phyloP scores from a whole-genome alignment of 2,329 filamentous ascomycete genomes.

The Cryphonectria nitschkei region DNA sequence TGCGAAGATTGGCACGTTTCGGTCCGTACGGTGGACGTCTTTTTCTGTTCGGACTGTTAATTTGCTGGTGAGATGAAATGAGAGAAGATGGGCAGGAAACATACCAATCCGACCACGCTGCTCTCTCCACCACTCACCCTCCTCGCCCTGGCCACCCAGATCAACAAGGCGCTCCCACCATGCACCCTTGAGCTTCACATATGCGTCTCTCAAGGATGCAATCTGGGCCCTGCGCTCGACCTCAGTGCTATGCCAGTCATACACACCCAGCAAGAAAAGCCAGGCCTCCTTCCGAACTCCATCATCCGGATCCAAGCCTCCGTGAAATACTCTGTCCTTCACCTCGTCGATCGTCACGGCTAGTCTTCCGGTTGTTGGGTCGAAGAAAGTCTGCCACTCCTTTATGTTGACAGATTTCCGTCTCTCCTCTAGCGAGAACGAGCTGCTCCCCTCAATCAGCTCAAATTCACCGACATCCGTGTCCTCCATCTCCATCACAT shows the following conservation, averaged over 20 bases:
- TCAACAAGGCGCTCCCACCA: slow-evolving; percentile 97
- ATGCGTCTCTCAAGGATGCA: slow-evolving; percentile 88
- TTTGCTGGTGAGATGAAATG: background rate
- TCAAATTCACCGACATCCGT: slow-evolving; percentile 97
- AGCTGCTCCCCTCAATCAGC: slow-evolving; percentile 79
- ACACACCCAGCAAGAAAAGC: slow-evolving; percentile 89
- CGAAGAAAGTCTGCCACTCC: slow-evolving; percentile 94
- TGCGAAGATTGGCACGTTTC: slow-evolving; percentile 90
- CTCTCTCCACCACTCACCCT: slow-evolving; percentile 96
- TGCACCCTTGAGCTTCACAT: slow-evolving; percentile 87
- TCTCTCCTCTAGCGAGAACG: slow-evolving; percentile 74
- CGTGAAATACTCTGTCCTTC: slow-evolving; percentile 97
- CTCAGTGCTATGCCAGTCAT: slow-evolving; percentile 87
- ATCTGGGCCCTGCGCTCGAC: slow-evolving; percentile 84
- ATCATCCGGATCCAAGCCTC: slow-evolving; percentile 84
- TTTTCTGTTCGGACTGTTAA: slow-evolving; percentile 69
- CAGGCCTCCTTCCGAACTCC: slow-evolving; percentile 95
- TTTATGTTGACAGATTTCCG: slow-evolving; percentile 76
- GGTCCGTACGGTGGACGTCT: slow-evolving; percentile 96
- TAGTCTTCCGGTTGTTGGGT: slow-evolving; percentile 72
- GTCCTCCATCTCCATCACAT: slow-evolving; percentile 91
- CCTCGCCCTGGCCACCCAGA: slow-evolving; percentile 75
- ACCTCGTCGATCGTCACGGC: slow-evolving; percentile 86
- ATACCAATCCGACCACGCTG: slow-evolving; percentile 91
- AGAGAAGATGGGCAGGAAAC: slow-evolving; percentile 36